phyloP scores from a whole-genome alignment of 2,329 filamentous ascomycete species.

The Arthroderma sp. region DNA sequence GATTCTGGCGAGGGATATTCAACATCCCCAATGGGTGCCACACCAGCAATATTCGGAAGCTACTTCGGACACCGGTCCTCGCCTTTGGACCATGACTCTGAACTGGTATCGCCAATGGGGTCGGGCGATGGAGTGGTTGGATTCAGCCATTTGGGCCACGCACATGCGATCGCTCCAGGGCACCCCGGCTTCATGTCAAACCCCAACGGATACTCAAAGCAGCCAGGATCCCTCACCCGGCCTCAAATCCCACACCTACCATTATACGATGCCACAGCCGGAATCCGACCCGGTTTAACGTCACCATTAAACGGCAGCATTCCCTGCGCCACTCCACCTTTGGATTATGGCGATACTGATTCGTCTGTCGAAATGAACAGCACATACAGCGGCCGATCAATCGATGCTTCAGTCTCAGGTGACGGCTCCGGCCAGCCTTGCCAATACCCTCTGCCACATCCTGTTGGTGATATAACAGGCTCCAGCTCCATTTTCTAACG shows the following conservation, averaged over 20 bases:
- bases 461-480: background rate
- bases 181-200: constrained; percentile 5
- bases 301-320: constrained; percentile 5
- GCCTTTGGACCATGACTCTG: constrained; percentile 8
- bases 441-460: constrained; percentile 7
- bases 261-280: constrained; percentile 2
- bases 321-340: constrained; percentile 6
- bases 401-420: constrained; percentile 1
- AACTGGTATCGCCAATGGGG: constrained; percentile 15
- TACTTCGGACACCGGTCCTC: constrained; percentile 19
- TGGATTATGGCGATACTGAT: constrained; percentile 6
- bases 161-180: constrained; percentile 4
- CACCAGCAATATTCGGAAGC: constrained; percentile 21
- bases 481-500: background rate
- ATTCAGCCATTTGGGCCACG: constrained; percentile 16
- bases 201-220: constrained; percentile 9
- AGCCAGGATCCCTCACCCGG: constrained; percentile 1
- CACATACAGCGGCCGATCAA: constrained; percentile 1
- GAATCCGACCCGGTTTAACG: constrained; percentile 6
- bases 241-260: constrained; percentile 6
- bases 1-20: constrained; percentile 25
- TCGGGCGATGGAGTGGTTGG: constrained; percentile 16
- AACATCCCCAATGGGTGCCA: constrained; percentile 24
- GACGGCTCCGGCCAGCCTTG: constrained; percentile 17
- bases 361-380: constrained; percentile 3